A percentile compares a stretch with the other conserved stretches of the same genome.
These are phyloP conservation scores for Nicotiana benthamiana DNA, from an alignment of 257 asterid species.

Conservation along the genomic window DNA sequence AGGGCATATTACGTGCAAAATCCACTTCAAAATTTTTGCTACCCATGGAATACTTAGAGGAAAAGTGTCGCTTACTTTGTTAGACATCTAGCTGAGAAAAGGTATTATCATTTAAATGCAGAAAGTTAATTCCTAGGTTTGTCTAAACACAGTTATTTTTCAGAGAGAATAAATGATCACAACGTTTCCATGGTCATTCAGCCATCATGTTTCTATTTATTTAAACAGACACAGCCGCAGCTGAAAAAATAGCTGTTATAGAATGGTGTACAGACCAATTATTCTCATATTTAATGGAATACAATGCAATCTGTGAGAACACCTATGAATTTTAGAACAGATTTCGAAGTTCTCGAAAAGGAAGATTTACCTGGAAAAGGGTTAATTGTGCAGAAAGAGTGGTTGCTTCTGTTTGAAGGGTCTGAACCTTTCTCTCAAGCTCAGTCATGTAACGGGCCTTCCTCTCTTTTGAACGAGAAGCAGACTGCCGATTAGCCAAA, in stretches of 20 bases:
- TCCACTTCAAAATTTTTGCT: not conserved
- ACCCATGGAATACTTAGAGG: not conserved
- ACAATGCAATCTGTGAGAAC: not conserved
- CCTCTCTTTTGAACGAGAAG: constrained; percentile 91
- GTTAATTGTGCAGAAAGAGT: constrained; percentile 85
- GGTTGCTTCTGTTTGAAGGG: constrained; percentile 91
- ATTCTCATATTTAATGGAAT: not conserved
- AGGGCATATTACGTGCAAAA: not conserved
- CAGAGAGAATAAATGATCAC: not conserved
- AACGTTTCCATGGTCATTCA: not conserved
- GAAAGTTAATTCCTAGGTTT: not conserved
- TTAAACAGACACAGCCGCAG: not conserved
- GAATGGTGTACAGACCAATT: not conserved
- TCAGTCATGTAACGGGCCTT: constrained; percentile 80
- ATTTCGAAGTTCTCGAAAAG: not conserved
- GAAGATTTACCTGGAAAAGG: constrained; percentile 55
- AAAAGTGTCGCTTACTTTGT: not conserved
- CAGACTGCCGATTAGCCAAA: constrained; percentile 92
- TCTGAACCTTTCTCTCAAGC: constrained; percentile 94
- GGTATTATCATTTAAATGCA: not conserved
- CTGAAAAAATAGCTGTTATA: not conserved
- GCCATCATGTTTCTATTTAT: not conserved
- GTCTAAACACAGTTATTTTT: not conserved
- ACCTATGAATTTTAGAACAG: not conserved
- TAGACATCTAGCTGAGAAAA: not conserved